These are phyloP conservation scores for Tothia fuscella DNA, from an alignment of 2,329 filamentous ascomycete genomes.

Conservation along the genomic window DNA sequence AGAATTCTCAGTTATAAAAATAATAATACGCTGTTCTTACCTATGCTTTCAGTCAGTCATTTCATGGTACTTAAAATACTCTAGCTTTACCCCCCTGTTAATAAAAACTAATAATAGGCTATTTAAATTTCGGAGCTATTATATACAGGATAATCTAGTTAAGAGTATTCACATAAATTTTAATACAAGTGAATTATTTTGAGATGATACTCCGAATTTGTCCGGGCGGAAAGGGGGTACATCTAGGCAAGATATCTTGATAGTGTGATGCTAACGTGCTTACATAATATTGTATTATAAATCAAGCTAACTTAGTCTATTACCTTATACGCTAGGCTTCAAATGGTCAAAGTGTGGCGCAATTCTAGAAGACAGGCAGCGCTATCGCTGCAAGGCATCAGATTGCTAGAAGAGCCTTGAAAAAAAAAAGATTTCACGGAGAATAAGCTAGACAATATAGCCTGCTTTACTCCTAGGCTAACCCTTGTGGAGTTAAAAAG, in stretches of 20 bases:
- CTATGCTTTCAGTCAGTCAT: neutral
- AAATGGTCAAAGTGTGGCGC: neutral
- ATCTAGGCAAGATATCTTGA: neutral
- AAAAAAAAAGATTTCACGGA: too few relatives aligned
- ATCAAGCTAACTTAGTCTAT: neutral
- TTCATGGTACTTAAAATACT: neutral
- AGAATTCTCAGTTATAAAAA: neutral
- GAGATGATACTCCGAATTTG: neutral
- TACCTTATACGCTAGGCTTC: too few relatives aligned
- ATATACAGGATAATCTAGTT: neutral
- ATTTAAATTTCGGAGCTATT: neutral
- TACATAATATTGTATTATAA: neutral
- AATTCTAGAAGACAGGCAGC: neutral
- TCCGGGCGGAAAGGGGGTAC: neutral
- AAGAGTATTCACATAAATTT: neutral
- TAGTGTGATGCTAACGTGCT: neutral
- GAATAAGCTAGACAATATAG: too few relatives aligned
- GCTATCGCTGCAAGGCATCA: too few relatives aligned
- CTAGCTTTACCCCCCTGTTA: neutral
- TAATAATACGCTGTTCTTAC: neutral
- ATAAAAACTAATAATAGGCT: neutral
- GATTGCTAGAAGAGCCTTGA: too few relatives aligned
- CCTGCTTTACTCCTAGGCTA: too few relatives aligned
- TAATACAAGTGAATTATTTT: neutral
- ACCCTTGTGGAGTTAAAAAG: too few relatives aligned